Percentiles rank a stretch among this genome's conserved stretches.
Conservation (phyloP, 306 rosid species). For the Alnus rubra region DNA sequence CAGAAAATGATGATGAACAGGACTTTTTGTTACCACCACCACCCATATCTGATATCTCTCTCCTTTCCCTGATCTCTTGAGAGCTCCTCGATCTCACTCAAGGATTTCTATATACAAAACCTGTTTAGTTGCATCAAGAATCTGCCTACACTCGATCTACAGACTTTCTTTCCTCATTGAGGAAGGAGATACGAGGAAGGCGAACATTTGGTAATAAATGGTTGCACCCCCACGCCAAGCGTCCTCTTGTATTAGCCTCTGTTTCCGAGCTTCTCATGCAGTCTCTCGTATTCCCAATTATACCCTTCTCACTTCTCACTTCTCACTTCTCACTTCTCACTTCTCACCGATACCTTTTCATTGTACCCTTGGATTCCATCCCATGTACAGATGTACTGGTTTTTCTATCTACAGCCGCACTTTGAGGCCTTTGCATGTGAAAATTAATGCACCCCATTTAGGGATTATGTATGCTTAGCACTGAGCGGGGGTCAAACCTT, state of each 20-base stretch:
- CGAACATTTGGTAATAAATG: slow-evolving; percentile 52
- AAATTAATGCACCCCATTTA: no score
- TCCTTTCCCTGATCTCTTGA: not conserved
- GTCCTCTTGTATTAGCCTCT: slow-evolving; percentile 43
- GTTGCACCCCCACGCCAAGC: slow-evolving; percentile 56
- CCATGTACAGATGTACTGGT: no score
- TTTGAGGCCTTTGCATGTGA: no score
- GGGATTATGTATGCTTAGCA: no score
- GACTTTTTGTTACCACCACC: slow-evolving; percentile 3
- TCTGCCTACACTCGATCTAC: not conserved
- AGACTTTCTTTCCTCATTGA: not conserved
- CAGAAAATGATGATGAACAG: slow-evolving; percentile 33
- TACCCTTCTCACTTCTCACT: slow-evolving; percentile 36
- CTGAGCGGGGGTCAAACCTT: no score
- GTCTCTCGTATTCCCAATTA: slow-evolving; percentile 43
- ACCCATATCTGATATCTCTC: slow-evolving; percentile 14
- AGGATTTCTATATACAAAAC: not conserved
- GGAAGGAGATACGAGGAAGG: slow-evolving; percentile 21
- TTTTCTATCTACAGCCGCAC: no score
- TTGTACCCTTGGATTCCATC: not conserved
- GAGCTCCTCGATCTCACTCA: no score
- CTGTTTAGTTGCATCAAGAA: not conserved
- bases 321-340: slow-evolving; percentile 26
- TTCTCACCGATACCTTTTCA: slow-evolving; percentile 13
- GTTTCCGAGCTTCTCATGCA: slow-evolving; percentile 63